Evolutionary conservation across 176 grass and related monocot species (phyloP).

Genomic region (bread wheat (Triticum aestivum)): DNA sequence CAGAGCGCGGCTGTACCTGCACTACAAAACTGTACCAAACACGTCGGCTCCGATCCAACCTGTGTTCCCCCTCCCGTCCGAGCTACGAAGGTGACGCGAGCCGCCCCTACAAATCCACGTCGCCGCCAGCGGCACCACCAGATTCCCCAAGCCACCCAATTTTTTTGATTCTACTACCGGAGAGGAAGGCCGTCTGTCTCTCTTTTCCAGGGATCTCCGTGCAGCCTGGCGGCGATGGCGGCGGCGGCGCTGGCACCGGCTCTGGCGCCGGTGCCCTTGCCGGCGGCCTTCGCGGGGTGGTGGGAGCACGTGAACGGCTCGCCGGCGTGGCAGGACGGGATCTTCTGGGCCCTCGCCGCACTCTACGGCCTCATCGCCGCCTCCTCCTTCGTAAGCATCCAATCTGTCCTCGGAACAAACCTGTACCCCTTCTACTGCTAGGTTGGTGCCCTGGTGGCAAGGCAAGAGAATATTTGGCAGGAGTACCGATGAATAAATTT

Average conservation of each 20-base stretch:
- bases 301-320: slow-evolving; percentile 72
- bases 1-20: not conserved
- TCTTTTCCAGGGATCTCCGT: not conserved
- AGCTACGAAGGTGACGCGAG: slow-evolving; percentile 27
- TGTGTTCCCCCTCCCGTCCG: slow-evolving; percentile 9
- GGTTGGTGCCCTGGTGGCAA: not conserved
- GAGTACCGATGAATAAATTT: not conserved
- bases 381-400: slow-evolving; percentile 65
- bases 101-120: slow-evolving; percentile 31
- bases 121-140: slow-evolving; percentile 15
- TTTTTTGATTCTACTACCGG: not conserved
- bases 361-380: slow-evolving; percentile 67
- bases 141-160: not conserved
- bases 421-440: not conserved
- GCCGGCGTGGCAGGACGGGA: slow-evolving; percentile 55
- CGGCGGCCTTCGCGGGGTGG: slow-evolving; percentile 46
- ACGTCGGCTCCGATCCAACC: slow-evolving; percentile 37
- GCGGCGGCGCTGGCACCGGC: not conserved
- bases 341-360: slow-evolving; percentile 63
- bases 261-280: not conserved
- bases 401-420: not conserved
- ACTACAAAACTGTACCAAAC: not conserved
- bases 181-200: not conserved
- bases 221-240: slow-evolving; percentile 19
- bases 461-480: slow-evolving; percentile 18